A percentile compares a stretch with the other conserved stretches of the same genome.
Evolutionary conservation across 2,329 filamentous ascomycete genomes (phyloP).

Genomic region (Aspergillus novoparasiticus): DNA sequence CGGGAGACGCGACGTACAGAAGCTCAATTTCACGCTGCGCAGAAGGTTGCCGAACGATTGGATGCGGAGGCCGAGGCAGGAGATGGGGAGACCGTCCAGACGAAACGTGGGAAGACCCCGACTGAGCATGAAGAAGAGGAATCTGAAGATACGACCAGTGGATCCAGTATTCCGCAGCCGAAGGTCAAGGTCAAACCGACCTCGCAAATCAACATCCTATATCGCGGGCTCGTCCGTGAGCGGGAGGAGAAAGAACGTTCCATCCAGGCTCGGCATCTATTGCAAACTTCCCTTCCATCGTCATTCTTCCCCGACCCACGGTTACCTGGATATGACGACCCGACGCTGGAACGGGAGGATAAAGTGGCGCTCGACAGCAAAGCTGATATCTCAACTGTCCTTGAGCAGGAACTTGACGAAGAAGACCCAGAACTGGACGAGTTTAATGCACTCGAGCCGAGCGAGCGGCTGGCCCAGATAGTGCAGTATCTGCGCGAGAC

Average conservation of each 20-base stretch:
- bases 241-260: conserved; percentile 62
- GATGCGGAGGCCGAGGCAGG: conserved; percentile 55
- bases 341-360: conserved; percentile 73
- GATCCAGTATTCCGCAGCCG: conserved; percentile 9
- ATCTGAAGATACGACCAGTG: conserved; percentile 5
- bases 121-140: conserved; percentile 10
- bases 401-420: conserved; percentile 63
- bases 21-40: conserved; percentile 72
- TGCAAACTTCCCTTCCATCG: conserved; percentile 36
- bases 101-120: conserved; percentile 17
- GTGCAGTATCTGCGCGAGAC: conserved; percentile 70
- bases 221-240: conserved; percentile 71
- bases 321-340: conserved; percentile 68
- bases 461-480: conserved; percentile 67
- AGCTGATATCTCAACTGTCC: conserved; percentile 40
- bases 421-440: conserved; percentile 79
- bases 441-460: conserved; percentile 70
- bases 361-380: conserved; percentile 67
- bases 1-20: conserved; percentile 70
- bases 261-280: conserved; percentile 33
- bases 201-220: conserved; percentile 74
- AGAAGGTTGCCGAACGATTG: conserved; percentile 79
- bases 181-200: conserved; percentile 51
- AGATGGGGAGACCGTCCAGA: conserved; percentile 11
- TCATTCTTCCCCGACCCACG: conserved; percentile 40